Conservation (phyloP, 345 rosid genomes). For the Bruguiera sexangula region DNA sequence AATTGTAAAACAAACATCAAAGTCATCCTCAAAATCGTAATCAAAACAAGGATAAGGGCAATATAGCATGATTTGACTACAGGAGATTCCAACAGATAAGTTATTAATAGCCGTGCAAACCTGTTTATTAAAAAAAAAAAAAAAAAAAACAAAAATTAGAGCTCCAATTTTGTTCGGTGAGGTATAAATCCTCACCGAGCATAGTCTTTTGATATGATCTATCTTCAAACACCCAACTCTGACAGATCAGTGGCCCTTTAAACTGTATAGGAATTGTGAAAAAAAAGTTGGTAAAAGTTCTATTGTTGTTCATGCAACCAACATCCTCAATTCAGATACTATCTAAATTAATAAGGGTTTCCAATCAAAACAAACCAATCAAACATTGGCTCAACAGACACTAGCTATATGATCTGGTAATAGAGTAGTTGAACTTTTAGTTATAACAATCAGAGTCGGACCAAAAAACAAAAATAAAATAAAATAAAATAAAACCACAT, state of each 20-base stretch:
- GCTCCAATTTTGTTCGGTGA: background rate
- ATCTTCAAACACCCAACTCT: constrained; percentile 70
- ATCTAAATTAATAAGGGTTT: too few species aligned
- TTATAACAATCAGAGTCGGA: too few species aligned
- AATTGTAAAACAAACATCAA: background rate
- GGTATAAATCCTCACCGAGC: constrained; percentile 58
- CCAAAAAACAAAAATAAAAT: too few species aligned
- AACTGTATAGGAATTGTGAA: background rate
- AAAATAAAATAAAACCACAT: too few species aligned
- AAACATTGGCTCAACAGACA: too few species aligned
- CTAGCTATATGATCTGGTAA: too few species aligned
- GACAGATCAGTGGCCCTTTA: background rate
- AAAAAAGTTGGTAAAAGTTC: background rate
- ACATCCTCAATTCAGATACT: too few species aligned
- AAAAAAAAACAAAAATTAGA: background rate
- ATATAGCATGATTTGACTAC: background rate
- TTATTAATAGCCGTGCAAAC: background rate
- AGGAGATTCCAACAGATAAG: background rate
- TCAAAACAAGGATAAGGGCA: background rate
- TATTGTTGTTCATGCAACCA: too few species aligned
- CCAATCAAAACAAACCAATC: too few species aligned
- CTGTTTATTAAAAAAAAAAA: background rate
- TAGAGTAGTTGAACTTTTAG: too few species aligned
- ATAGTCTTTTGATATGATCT: constrained; percentile 51
- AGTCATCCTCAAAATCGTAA: background rate